Evolutionary conservation across 73 alveolate species (phyloP).

Genomic region (Paramecium sonneborni): DNA sequence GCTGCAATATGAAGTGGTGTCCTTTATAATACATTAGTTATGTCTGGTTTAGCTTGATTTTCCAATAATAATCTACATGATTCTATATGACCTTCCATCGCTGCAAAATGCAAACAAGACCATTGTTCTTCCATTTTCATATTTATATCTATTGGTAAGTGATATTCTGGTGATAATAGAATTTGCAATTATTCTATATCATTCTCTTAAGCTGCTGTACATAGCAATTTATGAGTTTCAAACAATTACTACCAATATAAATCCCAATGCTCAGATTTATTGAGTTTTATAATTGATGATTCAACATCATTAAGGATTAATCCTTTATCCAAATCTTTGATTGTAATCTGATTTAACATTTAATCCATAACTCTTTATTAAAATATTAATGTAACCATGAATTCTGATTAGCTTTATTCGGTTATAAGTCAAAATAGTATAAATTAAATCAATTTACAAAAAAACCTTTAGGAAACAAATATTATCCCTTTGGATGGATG

Average conservation of each 20-base stretch:
- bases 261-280: neutral
- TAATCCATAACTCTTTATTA: neutral
- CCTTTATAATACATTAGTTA: neutral
- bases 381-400: neutral
- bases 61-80: neutral
- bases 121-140: slow-evolving; percentile 47
- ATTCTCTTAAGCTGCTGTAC: neutral
- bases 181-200: neutral
- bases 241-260: neutral
- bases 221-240: neutral
- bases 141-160: slow-evolving; percentile 3
- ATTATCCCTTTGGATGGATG: no score
- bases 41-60: neutral
- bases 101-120: slow-evolving; percentile 1
- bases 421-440: neutral
- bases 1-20: slow-evolving; percentile 76
- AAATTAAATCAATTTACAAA: no score
- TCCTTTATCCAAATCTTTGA: slow-evolving; percentile 19
- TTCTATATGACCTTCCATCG: neutral
- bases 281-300: neutral
- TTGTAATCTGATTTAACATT: neutral
- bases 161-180: neutral
- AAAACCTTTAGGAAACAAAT: no score
- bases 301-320: neutral
- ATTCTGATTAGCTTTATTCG: neutral